A percentile compares a stretch with the other conserved stretches of the same genome.
Conservation (phyloP, 192 early-diverging fungal genomes). For the Umbelopsis vinacea region DNA sequence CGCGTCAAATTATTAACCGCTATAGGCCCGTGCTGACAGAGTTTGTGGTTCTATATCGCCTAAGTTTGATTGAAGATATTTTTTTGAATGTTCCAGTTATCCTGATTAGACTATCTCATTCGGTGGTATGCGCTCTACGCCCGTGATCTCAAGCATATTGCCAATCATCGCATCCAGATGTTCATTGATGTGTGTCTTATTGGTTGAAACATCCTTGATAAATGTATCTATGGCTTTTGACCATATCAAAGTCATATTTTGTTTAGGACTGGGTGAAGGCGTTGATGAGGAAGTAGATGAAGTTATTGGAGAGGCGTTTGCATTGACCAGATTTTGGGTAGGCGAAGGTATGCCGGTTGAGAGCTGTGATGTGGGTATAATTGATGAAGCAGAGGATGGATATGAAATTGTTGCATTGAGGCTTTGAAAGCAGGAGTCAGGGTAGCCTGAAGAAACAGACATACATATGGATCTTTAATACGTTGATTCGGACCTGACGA, state of each 20-base stretch:
- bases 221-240: not conserved
- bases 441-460: not conserved
- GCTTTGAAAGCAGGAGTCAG: conserved; percentile 12
- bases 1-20: too few relatives aligned
- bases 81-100: too few relatives aligned
- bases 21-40: too few relatives aligned
- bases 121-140: not conserved
- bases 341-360: not conserved
- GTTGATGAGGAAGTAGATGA: not conserved
- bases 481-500: not conserved
- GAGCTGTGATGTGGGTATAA: not conserved
- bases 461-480: not conserved
- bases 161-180: not conserved
- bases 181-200: not conserved
- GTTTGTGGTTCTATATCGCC: too few relatives aligned
- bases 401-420: not conserved
- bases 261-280: not conserved
- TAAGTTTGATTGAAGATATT: too few relatives aligned
- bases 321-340: not conserved
- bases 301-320: not conserved
- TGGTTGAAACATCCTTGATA: not conserved
- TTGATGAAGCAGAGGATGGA: not conserved
- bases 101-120: not conserved
- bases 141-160: not conserved
- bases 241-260: not conserved